These are phyloP conservation scores for Caloboletus firmus DNA, from an alignment of 1,284 basidiomycete genomes.

Conservation along the genomic window DNA sequence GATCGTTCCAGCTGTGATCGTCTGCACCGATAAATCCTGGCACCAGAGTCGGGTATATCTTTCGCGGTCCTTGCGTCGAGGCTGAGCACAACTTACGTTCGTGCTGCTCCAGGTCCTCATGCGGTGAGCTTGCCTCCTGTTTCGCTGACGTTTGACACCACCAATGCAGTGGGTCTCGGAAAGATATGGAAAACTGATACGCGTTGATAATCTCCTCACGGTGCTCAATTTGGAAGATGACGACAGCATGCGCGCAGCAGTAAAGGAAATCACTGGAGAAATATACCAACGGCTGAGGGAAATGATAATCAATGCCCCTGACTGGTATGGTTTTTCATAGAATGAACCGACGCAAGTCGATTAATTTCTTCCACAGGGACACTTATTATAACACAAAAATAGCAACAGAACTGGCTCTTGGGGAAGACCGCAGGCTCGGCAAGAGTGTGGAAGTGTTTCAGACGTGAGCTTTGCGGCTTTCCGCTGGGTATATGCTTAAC, in stretches of 20 bases:
- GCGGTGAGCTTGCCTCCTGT: neutral
- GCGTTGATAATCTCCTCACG: slow-evolving; percentile 42
- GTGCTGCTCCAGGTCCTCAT: slow-evolving; percentile 3
- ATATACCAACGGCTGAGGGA: slow-evolving; percentile 53
- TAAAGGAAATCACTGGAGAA: slow-evolving; percentile 59
- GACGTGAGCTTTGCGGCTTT: slow-evolving; percentile 38
- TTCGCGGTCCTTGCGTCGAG: slow-evolving; percentile 22
- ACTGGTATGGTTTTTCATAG: slow-evolving; percentile 52
- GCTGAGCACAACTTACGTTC: slow-evolving; percentile 26
- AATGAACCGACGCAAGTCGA: neutral
- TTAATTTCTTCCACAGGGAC: slow-evolving; percentile 44
- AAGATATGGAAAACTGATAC: slow-evolving; percentile 45
- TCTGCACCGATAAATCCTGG: slow-evolving; percentile 72
- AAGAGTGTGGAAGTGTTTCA: slow-evolving; percentile 59
- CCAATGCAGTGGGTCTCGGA: neutral
- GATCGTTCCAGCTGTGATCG: slow-evolving; percentile 70
- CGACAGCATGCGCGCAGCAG: slow-evolving; percentile 32
- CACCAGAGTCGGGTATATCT: slow-evolving; percentile 58
- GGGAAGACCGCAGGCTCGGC: slow-evolving; percentile 47
- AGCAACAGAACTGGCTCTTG: slow-evolving; percentile 62
- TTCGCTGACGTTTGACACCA: neutral
- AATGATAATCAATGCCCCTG: slow-evolving; percentile 67
- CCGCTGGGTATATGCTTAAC: neutral
- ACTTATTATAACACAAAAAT: slow-evolving; percentile 57
- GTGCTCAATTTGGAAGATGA: slow-evolving; percentile 41